Evolutionary conservation across 2,329 filamentous ascomycete genomes (phyloP), one percentile per base, ranked within the genome.

Genomic region (Fusarium sp.): DNA sequence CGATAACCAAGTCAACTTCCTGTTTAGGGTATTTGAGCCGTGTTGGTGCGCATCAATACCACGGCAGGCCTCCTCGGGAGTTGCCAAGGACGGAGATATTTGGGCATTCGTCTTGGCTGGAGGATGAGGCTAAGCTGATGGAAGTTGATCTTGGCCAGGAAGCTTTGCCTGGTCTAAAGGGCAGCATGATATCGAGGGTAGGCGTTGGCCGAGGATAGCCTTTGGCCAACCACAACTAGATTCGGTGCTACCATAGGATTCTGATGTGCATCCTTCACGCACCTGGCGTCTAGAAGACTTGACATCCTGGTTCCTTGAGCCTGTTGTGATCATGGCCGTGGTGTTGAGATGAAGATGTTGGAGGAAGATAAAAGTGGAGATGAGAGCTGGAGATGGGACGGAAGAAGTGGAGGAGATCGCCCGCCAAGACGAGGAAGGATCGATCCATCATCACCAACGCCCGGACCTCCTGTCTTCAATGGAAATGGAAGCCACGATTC

Each of bases 1-100:
- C 50, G 65, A 67, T 40, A 7, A 11, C 31, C 40, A 58, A 61
- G 20, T 25, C 36, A 73, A 69, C 72, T 74, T 67, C 72, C 72
- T 62, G 23, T 69, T 74, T 60, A 29, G 65, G 72, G 64, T 42
- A 63, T 57, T 50, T 29, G 27, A 40, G 59, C 70, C 70, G 72
- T 65, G 62, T 55, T 66, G 59, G 63, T 65, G 67, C 56, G 40
- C 55, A 61, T 67, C 29, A 40, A 25, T 55, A 25, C 40, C 31
- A 46, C 53, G 38, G 51, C 29, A 62, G 31, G 38, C 42, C 50
- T 34, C 51, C 58, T 58, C 18, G 13, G 44, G 42, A 34, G 38
- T 27, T 44, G 33, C 65, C 53, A 36, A 54, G 20, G 25, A 13
- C n/a, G 34, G 29, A 25, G 34, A n/a, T 49, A 57, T 62, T 27